Base-by-base conservation (phyloP, 176 grass and related monocot genomes). In the Microstegium vimineum region DNA sequence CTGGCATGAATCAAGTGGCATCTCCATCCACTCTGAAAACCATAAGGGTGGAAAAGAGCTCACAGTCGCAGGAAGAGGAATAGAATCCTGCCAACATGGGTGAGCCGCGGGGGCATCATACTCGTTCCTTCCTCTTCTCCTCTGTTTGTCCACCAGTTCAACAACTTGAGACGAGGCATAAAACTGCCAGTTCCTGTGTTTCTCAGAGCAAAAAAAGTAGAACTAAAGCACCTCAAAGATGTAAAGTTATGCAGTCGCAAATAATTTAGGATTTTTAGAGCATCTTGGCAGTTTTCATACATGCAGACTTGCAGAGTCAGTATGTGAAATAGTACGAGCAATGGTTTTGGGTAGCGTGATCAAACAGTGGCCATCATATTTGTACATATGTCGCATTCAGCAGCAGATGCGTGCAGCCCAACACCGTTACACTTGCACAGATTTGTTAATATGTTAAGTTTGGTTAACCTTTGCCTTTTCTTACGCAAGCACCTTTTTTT, bases 301-400 rank as follows among this genome's bases (percentile, higher is more conserved):
- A 79, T 25, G n/a, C 36, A n/a, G n/a, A n/a, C n/a, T n/a, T n/a
- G n/a, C n/a, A 25, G 14, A 30, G 31, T 84, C 51, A 56, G 72
- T 84, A 62, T 78, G 72, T 86, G 66, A 82, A 71, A 81, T 56
- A 81, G 61, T 31, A n/a, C n/a, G 72, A 88, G 65, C 38, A 78
- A 37, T 60, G 47, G 11, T 51, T 86, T 73, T 86, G 10, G 47
- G 28, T 32, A 33, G 57, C 71, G 67, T 82, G 64, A 82, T 62
- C 51, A n/a, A 71, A 25, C 25, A 47, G 42, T 37, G 47, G 1
- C 20, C 69, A 38, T 20, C 32, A 51, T 72, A 32, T 64, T 6
- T 79, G 45, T 69, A 69, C 64, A 69, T 73, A 31, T 40, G 51
- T 38, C 26, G 10, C 43, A 59, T 28, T 9, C 35, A 46, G 22